Percentiles rank a stretch among this genome's conserved stretches.
Evolutionary conservation across 2,329 filamentous ascomycete species (phyloP).

Genomic region (Fonsecaea multimorphosa): DNA sequence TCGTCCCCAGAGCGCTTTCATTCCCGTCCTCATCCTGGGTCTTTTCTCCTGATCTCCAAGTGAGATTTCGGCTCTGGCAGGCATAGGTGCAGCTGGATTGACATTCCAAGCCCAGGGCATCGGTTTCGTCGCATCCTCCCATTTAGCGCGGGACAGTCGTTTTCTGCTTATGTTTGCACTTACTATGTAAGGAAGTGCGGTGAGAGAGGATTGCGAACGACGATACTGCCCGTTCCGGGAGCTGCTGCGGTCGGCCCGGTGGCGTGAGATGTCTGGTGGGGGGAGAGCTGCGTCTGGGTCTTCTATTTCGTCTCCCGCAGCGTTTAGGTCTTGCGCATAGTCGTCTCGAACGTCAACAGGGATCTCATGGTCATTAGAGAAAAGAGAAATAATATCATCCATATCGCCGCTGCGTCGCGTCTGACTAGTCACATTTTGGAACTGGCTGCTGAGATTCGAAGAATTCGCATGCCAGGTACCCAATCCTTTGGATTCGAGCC

Average conservation of each 20-base stretch:
- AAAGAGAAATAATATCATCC: neutral
- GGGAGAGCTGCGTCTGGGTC: constrained; percentile 20
- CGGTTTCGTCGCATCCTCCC: neutral
- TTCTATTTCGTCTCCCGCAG: constrained; percentile 6
- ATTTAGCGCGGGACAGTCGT: neutral
- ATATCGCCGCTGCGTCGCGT: neutral
- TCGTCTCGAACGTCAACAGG: neutral
- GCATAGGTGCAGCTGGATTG: neutral
- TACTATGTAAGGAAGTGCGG: neutral
- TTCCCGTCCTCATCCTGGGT: neutral
- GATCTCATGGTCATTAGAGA: neutral
- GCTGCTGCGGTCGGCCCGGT: constrained; percentile 12
- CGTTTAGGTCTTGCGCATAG: neutral
- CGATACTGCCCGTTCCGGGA: neutral
- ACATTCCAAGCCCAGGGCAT: neutral
- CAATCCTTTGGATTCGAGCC: neutral
- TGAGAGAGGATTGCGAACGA: neutral
- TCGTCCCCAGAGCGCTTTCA: neutral
- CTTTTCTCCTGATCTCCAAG: neutral
- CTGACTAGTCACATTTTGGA: neutral
- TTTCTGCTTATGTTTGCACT: neutral
- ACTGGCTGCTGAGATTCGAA: neutral
- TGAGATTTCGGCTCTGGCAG: neutral
- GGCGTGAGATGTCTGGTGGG: constrained; percentile 26
- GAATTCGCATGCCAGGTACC: neutral